Conservation (phyloP, 225 moss, liverwort and hornwort genomes). For the Climacium dendroides region DNA sequence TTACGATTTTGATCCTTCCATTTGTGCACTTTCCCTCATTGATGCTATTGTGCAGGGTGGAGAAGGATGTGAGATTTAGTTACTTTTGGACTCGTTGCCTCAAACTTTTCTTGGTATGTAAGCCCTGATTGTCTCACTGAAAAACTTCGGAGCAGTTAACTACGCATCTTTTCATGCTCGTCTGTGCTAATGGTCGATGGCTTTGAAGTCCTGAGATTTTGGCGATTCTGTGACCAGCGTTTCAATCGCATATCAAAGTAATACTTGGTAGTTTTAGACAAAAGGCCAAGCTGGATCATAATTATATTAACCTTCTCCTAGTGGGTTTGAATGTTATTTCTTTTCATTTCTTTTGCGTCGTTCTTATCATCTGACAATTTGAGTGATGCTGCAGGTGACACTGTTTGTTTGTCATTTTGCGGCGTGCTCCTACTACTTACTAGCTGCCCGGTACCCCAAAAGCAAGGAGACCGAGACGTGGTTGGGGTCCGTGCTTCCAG, state of each 20-base stretch:
- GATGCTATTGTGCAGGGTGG: conserved; percentile 31
- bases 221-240: not conserved
- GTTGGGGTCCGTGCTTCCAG: conserved; percentile 48
- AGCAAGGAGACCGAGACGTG: conserved; percentile 50
- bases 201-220: not conserved
- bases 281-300: not conserved
- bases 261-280: not conserved
- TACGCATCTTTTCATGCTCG: not conserved
- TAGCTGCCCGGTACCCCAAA: conserved; percentile 56
- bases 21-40: not conserved
- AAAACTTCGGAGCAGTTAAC: not conserved
- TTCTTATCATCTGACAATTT: not conserved
- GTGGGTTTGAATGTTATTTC: not conserved
- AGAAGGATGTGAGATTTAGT: conserved; percentile 65
- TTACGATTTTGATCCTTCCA: not conserved
- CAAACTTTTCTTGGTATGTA: conserved; percentile 23
- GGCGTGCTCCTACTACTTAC: conserved; percentile 67
- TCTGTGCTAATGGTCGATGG: not conserved
- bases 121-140: not conserved
- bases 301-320: not conserved
- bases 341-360: not conserved
- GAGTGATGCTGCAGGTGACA: conserved; percentile 53
- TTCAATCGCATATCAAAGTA: not conserved
- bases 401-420: conserved; percentile 68
- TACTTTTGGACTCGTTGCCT: conserved; percentile 78